Evolutionary conservation across 2,329 filamentous ascomycete species (phyloP), one percentile per base, ranked within the genome.

Genomic region (Fusarium foetens): DNA sequence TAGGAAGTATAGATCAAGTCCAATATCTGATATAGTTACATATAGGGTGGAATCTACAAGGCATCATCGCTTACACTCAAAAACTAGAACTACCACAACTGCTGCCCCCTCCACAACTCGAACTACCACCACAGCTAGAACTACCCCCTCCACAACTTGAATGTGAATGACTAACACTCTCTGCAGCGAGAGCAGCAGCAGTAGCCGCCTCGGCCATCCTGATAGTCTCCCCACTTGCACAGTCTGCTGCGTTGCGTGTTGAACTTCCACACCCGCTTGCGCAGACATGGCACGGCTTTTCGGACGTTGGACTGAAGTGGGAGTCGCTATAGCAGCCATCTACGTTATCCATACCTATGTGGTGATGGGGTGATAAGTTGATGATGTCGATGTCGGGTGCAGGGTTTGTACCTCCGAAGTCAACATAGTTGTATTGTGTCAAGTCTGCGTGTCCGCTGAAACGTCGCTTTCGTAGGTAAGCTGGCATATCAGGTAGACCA

Each of bases 231-330:
- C 41, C 52, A 36, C 71, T 74, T 8, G 63, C 71, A 55, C 71
- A 74, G 16, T 69, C 59, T 6, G 68, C 63, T 16, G 55, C 48
- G 11, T 65, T 43, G 43, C 65, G 62, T 8, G 46, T 49, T 14
- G 65, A 35, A 58, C 65, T 74, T 42, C 72, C 72, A 21, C 72
- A 74, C 29, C 61, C 68, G 17, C 71, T 63, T 36, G 58, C 71
- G 21, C 68, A 74, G 36, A 33, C 41, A 13, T 63, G 68, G 17
- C 41, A 31, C 7, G 67, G 48, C 17, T 38, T 41, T 19, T 64
- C 64, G 10, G 55, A 57, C 11, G 65, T 58, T 25, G 71, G 68
- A 38, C 43, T 38, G 48, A 73, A 68, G 49, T 68, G 71, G 11
- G 70, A 73, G 63, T 73, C 70, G 10, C 51, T 53, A 14, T 43